These are phyloP conservation scores for Ceratobasidium sp. DNA, from an alignment of 1,284 basidiomycete species.

Conservation along the genomic window DNA sequence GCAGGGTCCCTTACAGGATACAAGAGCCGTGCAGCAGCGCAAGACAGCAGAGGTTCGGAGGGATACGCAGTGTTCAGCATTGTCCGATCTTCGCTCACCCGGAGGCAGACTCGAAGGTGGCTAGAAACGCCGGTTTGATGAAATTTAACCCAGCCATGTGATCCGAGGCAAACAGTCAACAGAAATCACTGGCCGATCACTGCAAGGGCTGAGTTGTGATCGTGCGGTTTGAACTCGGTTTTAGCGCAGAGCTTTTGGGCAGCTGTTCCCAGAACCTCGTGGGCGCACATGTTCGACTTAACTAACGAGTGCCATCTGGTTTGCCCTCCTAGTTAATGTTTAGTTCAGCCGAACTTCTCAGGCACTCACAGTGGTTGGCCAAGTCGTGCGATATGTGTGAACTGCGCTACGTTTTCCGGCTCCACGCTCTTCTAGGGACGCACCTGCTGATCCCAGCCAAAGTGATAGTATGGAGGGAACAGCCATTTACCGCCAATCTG, in stretches of 20 bases:
- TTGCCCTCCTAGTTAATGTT: background rate
- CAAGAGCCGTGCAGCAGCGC: constrained; percentile 5
- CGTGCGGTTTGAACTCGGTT: background rate
- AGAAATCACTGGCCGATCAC: constrained; percentile 29
- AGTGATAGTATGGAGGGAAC: constrained; percentile 10
- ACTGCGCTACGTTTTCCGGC: background rate
- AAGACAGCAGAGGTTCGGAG: constrained; percentile 27
- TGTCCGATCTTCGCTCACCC: background rate
- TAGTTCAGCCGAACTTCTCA: background rate
- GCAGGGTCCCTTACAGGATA: background rate
- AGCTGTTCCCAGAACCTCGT: background rate
- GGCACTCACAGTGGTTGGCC: constrained; percentile 28
- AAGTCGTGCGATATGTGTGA: background rate
- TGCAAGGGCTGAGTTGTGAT: background rate
- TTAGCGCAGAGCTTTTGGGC: constrained; percentile 5
- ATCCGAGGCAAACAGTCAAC: constrained; percentile 2
- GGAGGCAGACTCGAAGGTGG: background rate
- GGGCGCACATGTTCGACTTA: background rate
- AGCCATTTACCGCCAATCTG: background rate
- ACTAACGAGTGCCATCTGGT: constrained; percentile 6
- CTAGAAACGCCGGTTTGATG: background rate
- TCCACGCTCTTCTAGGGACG: background rate
- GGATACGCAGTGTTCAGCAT: constrained; percentile 11
- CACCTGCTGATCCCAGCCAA: constrained; percentile 21
- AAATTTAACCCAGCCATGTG: background rate